These are phyloP conservation scores for Hansenula lynferdii DNA, from an alignment of 1,139 yeast genomes.

Conservation along the genomic window DNA sequence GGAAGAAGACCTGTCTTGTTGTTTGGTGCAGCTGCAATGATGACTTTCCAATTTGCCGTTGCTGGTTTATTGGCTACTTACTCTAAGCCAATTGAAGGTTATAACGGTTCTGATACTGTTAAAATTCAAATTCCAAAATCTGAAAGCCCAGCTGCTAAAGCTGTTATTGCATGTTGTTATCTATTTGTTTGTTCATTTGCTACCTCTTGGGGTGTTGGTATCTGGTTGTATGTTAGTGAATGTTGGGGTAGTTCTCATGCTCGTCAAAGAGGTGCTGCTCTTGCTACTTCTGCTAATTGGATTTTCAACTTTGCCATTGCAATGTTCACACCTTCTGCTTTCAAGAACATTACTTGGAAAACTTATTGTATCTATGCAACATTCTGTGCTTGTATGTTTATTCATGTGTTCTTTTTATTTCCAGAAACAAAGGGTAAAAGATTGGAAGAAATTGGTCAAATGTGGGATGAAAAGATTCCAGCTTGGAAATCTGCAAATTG, in stretches of 20 bases:
- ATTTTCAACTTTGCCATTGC: conserved; percentile 49
- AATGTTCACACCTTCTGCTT: conserved; percentile 43
- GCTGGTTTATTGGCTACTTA: conserved; percentile 42
- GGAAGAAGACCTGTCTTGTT: conserved; percentile 46
- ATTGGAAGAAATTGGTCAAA: conserved; percentile 54
- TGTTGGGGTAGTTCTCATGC: conserved; percentile 27
- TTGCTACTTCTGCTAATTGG: conserved; percentile 44
- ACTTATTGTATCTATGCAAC: conserved; percentile 43
- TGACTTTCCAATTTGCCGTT: conserved; percentile 24
- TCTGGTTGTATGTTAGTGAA: conserved; percentile 1
- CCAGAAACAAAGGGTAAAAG: conserved; percentile 64
- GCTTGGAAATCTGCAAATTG: conserved; percentile 40
- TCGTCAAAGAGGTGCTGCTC: conserved; percentile 38
- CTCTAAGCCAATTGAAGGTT: conserved; percentile 30
- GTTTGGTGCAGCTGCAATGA: conserved; percentile 37
- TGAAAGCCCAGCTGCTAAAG: conserved; percentile 40
- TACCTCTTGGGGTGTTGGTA: conserved; percentile 43
- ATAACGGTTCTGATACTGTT: conserved; percentile 34
- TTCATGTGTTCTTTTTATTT: conserved; percentile 50
- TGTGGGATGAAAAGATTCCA: conserved; percentile 48
- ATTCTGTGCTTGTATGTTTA: conserved; percentile 44
- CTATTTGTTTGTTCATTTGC: conserved; percentile 52
- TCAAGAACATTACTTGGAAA: conserved; percentile 42
- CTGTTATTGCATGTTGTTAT: conserved; percentile 56
- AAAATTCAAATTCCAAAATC: conserved; percentile 36